A percentile compares a stretch with the other conserved stretches of the same genome.
Conservation (phyloP, 1,284 basidiomycete species). For the Xerocomus minutiporus region DNA sequence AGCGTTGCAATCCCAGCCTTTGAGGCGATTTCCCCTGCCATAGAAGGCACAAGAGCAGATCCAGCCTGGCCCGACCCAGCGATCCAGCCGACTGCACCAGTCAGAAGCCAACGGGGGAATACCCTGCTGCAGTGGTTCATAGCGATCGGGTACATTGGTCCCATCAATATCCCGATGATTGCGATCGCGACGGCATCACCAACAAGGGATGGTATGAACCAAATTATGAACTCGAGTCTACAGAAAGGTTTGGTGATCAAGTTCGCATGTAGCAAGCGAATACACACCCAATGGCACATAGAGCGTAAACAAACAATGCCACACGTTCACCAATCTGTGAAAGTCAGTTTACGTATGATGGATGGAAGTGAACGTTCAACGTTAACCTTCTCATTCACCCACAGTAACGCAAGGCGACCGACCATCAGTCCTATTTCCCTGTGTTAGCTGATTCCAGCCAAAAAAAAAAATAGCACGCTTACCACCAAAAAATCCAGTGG, state of each 20-base stretch:
- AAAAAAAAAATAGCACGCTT: neutral
- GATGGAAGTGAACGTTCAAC: neutral
- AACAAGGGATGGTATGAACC: constrained; percentile 53
- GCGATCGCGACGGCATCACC: constrained; percentile 50
- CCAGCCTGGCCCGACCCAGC: constrained; percentile 49
- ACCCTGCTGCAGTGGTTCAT: constrained; percentile 46
- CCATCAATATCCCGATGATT: constrained; percentile 51
- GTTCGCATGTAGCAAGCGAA: neutral
- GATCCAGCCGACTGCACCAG: constrained; percentile 51
- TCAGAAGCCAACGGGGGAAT: constrained; percentile 48
- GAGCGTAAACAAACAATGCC: constrained; percentile 22
- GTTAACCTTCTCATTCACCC: constrained; percentile 23
- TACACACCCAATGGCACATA: constrained; percentile 32
- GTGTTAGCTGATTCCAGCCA: neutral
- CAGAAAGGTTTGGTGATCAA: constrained; percentile 4
- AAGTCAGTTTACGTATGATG: neutral
- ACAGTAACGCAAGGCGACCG: constrained; percentile 24
- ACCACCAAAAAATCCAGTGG: constrained; percentile 48
- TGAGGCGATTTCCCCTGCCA: constrained; percentile 50
- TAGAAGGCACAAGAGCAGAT: constrained; percentile 35
- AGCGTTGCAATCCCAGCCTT: constrained; percentile 46
- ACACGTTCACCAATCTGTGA: constrained; percentile 24
- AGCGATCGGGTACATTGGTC: constrained; percentile 52
- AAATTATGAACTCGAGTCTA: constrained; percentile 53
- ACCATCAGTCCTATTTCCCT: constrained; percentile 21